Evolutionary conservation across 306 rosid species (phyloP), one percentile per base, ranked within the genome.

Genomic region (Carpinus fangiana): DNA sequence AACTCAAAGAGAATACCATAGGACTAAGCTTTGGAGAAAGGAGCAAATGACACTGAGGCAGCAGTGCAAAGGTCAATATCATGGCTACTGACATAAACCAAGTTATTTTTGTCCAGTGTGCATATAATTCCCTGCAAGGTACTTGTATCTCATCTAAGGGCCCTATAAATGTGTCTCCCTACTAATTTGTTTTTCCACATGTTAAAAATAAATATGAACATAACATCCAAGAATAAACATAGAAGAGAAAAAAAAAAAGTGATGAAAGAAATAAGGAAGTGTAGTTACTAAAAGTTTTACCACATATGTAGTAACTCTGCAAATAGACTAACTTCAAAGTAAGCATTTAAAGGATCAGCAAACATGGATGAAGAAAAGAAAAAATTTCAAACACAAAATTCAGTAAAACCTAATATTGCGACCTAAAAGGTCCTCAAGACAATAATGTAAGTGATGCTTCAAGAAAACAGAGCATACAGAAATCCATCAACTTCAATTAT

Each of bases 31-130:
- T 23, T 59, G 26, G 34, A 10, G 36, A 59, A 3, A 59, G 65
- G 65, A 21, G 65, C 65, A 59, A 59, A 59, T 59, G 66, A 59
- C 66, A 59, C 34, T 59, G 16, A 59, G 66, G 66, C 38, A 59
- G 28, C 66, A 59, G 66, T 1, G 36, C 66, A 59, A 59, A 21
- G 34, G 36, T 59, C 66, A 59, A 59, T 59, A 59, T 59, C 23
- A 12, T 59, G 38, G 31, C 66, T 11, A 23, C 17, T 26, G 31
- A 26, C 66, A 21, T 59, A 14, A 59, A 59, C 36, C 23, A 59
- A 59, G 36, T 23, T 57, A 59, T 59, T 10, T 23, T 59, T 10
- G 14, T 23, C 17, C 1, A 5, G 3, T 59, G 26, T 59, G 36
- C 66, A 11, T 41, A 41, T 41, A 6, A 41, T 41, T 41, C 45